Base-by-base conservation (phyloP, 108 stramenopile species). In the Parietichytrium sp. region DNA sequence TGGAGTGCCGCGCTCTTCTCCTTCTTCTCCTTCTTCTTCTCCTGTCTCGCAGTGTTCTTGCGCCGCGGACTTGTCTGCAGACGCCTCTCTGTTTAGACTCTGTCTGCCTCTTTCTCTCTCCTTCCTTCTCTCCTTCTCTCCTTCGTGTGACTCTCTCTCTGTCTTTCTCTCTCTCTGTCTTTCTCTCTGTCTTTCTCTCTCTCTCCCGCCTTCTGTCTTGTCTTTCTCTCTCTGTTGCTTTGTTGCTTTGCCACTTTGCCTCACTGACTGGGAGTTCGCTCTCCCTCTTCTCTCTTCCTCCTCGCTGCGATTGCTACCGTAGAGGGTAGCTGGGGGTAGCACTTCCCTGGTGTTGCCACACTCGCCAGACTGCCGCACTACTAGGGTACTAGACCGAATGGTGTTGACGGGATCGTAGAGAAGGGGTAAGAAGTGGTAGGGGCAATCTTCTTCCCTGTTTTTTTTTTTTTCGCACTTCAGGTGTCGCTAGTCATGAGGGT, bases 11-110 rank as follows among this genome's bases (percentile, higher is more conserved):
- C 8, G 4, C 20, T 48, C 31, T 30, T 54, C n/a, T n/a, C 23
- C 54, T 27, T 54, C 54, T 54, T 54, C 54, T 54, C 26, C 54
- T 54, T 54, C 54, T 54, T n/a, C 54, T 54, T 54, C 54, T 54
- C 26, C 54, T 54, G 10, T 18, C 12, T n/a, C 54, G 12, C 26
- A 12, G 18, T 54, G 20, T 54, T 27, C 54, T 54, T 54, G 20
- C 18, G 18, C 54, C 18, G 18, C 54, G 18, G 10, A 16, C 18
- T n/a, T 18, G 8, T 27, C 54, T 54, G 8, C 54, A 15, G 8
- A 8, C 12, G 10, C 54, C 26, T 54, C 54, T n/a, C 18, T 18
- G 18, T 54, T 25, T 54, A 25, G 12, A 13, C 26, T 18, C 26
- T 27, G 12, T 54, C 26, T 25, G 18, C 26, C 26, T 27, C 26